Evolutionary conservation across 2,329 filamentous ascomycete genomes (phyloP).

Genomic region (Alternaria panax): DNA sequence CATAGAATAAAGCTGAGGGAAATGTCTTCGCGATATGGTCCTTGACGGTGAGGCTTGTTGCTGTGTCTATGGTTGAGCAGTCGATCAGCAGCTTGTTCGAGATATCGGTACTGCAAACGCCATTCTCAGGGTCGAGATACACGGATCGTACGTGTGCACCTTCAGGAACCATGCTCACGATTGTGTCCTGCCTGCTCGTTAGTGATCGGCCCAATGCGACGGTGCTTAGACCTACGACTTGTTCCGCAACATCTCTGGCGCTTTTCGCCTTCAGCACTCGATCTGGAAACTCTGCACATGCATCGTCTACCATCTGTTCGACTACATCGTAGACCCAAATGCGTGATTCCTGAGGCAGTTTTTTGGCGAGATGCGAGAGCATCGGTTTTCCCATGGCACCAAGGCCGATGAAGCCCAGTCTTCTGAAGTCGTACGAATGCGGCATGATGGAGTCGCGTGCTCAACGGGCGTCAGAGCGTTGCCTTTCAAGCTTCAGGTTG

Average conservation of each 20-base stretch:
- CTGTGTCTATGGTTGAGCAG: constrained; percentile 64
- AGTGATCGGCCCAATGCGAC: neutral
- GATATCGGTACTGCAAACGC: constrained; percentile 54
- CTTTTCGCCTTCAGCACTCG: constrained; percentile 52
- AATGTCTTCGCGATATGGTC: constrained; percentile 49
- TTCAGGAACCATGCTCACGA: constrained; percentile 64
- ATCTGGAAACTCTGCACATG: constrained; percentile 52
- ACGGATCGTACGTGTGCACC: constrained; percentile 60
- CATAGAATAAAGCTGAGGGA: constrained; percentile 58
- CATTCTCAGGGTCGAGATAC: constrained; percentile 56
- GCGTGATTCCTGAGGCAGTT: constrained; percentile 52
- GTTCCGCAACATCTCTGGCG: constrained; percentile 59
- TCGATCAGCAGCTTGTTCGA: constrained; percentile 60
- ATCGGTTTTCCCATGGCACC: constrained; percentile 65
- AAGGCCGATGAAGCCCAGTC: constrained; percentile 61
- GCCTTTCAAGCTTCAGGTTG: neutral
- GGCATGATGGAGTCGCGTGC: constrained; percentile 26
- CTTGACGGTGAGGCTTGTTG: constrained; percentile 58
- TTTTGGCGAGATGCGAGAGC: constrained; percentile 59
- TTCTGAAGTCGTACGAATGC: constrained; percentile 30
- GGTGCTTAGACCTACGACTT: constrained; percentile 51
- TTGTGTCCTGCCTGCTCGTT: constrained; percentile 51
- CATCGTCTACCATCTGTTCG: constrained; percentile 51
- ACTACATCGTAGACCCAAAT: constrained; percentile 61
- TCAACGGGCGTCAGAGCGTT: neutral